phyloP scores from a whole-genome alignment of 306 rosid genomes.

The Adenanthera pavonina region DNA sequence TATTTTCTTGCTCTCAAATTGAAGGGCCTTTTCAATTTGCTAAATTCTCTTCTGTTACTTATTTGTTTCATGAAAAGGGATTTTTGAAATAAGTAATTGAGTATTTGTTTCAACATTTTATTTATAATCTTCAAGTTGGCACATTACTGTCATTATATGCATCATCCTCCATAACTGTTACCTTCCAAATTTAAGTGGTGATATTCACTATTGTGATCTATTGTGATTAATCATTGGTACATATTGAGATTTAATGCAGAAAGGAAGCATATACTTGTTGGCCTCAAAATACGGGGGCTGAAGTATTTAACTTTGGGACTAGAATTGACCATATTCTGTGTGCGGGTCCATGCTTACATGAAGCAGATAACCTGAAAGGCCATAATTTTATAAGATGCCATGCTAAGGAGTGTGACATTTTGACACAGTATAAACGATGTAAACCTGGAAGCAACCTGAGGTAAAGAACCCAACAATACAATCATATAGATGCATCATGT shows the following conservation, averaged over 20 bases:
- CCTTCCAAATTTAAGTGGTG: background rate
- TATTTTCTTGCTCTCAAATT: background rate
- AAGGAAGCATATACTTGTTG: conserved; percentile 88
- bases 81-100: background rate
- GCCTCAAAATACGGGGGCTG: conserved; percentile 92
- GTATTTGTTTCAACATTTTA: background rate
- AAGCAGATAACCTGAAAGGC: conserved; percentile 59
- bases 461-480: conserved; percentile 42
- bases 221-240: conserved; percentile 17
- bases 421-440: conserved; percentile 86
- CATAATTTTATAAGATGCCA: conserved; percentile 79
- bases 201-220: conserved; percentile 15
- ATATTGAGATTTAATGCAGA: conserved; percentile 45
- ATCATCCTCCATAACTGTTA: conserved; percentile 14
- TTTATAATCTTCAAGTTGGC: conserved; percentile 12
- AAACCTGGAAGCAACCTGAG: conserved; percentile 77
- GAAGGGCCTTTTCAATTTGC: conserved; percentile 16
- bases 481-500: conserved; percentile 18
- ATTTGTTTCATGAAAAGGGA: background rate
- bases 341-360: conserved; percentile 82
- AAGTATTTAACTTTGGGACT: conserved; percentile 85
- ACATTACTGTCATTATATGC: conserved; percentile 18
- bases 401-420: conserved; percentile 81
- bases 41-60: background rate
- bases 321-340: conserved; percentile 92